These are phyloP conservation scores for Rubroshorea leprosula DNA, from an alignment of 345 rosid genomes.

Conservation along the genomic window DNA sequence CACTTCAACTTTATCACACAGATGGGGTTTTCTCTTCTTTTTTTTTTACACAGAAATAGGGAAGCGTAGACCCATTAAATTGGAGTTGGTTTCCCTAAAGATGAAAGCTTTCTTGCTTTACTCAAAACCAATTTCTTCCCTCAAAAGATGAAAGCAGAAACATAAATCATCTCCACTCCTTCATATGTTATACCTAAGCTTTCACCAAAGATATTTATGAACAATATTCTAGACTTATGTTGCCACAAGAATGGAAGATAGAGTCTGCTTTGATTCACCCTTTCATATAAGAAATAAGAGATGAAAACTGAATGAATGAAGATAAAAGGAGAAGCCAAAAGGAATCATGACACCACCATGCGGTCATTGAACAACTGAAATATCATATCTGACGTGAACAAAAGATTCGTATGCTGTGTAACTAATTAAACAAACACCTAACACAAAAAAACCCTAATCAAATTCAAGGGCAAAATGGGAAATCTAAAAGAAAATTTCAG, in stretches of 20 bases:
- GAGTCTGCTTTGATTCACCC: background rate
- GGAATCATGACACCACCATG: constrained; percentile 23
- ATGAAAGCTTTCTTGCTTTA: constrained; percentile 7
- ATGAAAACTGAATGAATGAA: background rate
- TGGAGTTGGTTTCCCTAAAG: constrained; percentile 16
- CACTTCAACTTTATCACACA: constrained; percentile 12
- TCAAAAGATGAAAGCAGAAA: background rate
- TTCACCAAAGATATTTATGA: background rate
- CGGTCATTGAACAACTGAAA: constrained; percentile 21
- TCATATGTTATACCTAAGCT: background rate
- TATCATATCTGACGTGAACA: constrained; percentile 38
- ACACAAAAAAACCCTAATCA: background rate
- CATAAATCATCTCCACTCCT: background rate
- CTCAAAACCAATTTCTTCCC: background rate
- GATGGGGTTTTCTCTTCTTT: background rate
- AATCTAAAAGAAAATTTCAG: background rate
- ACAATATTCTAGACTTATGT: too few relatives aligned
- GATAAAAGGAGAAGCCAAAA: constrained; percentile 9
- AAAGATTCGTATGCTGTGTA: constrained; percentile 23
- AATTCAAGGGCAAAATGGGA: background rate
- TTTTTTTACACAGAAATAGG: background rate
- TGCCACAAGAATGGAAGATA: background rate
- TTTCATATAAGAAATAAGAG: constrained; percentile 1
- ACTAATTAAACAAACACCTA: background rate
- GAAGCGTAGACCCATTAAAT: constrained; percentile 4